Conservation (phyloP, 2,329 filamentous ascomycete genomes). For the Macrophomina tecta region DNA sequence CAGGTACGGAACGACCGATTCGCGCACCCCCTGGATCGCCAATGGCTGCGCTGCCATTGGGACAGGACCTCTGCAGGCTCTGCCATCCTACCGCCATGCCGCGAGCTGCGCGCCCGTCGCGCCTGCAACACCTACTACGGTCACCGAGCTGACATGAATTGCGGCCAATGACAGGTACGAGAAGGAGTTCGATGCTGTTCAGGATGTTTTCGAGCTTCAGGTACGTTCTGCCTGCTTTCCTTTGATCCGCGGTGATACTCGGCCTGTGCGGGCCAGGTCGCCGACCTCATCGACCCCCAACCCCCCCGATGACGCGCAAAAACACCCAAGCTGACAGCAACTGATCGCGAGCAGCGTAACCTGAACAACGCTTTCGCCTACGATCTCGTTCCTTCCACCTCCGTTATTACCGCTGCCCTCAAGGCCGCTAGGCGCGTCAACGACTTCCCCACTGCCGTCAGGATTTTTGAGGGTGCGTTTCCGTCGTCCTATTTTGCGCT, state of each 20-base stretch:
- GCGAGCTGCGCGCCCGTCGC: slow-evolving; percentile 1
- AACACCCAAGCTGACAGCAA: background rate
- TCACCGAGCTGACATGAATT: slow-evolving; percentile 31
- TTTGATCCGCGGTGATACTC: slow-evolving; percentile 9
- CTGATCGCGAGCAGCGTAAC: slow-evolving; percentile 68
- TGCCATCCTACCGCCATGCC: slow-evolving; percentile 7
- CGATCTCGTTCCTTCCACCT: slow-evolving; percentile 95
- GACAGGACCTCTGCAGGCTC: slow-evolving; percentile 19
- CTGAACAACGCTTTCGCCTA: slow-evolving; percentile 99
- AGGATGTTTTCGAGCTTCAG: slow-evolving; percentile 99
- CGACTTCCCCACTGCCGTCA: slow-evolving; percentile 97
- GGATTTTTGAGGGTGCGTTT: slow-evolving; percentile 92
- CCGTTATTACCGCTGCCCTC: slow-evolving; percentile 88
- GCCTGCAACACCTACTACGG: background rate
- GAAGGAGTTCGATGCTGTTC: slow-evolving; percentile 97
- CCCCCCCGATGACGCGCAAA: background rate
- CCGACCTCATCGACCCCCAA: slow-evolving; percentile 4
- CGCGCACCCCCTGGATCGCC: slow-evolving; percentile 9
- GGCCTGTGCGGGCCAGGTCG: slow-evolving; percentile 22
- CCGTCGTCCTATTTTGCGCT: background rate
- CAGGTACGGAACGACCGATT: slow-evolving; percentile 67
- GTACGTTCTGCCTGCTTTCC: slow-evolving; percentile 59
- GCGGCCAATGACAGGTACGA: slow-evolving; percentile 74
- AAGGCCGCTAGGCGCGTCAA: slow-evolving; percentile 95
- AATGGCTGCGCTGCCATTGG: slow-evolving; percentile 13